Evolutionary conservation across 352 stramenopile species (phyloP), one percentile per base, ranked within the genome.

Genomic region (Plasmopara viticola): DNA sequence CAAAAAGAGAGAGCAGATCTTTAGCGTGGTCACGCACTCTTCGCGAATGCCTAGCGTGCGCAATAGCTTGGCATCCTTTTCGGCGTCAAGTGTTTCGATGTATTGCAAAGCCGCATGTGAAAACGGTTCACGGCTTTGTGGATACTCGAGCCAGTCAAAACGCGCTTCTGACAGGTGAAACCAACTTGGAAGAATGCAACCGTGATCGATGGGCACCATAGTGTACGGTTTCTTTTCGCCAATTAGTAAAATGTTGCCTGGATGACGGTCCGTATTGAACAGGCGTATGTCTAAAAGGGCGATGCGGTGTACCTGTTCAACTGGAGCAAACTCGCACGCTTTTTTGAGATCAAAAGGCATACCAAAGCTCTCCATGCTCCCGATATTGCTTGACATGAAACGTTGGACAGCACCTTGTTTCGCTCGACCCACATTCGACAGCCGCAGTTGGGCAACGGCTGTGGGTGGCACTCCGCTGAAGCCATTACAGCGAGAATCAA

Each of bases 191-290:
- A 90, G 62, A 46, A 87, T 87, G 56, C 75, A 90, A 7, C 82
- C 82, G 45, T 89, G 75, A 44, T 88, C 82, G 41, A 87, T 88
- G 7, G 78, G 76, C 5, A 78, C 71, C 78, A 90, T 92, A 0
- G 75, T 87, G 61, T 83, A 90, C 46, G 75, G 78, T 30, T 84
- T 72, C 52, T 76, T 84, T 20, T 90, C 81, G 5, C 77, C 78
- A 15, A 88, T 88, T 10, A 90, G 68, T 41, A 89, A 52, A 15
- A 90, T 89, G 44, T 88, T 92, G 35, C 85, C 85, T 6, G 80
- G 70, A 44, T 95, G 84, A 9, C 86, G 79, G 52, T 95, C 85
- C 14, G 77, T 90, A 51, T 95, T 95, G 62, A 92, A 91, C 29
- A 94, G 64, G 2, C 86, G 77, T 12, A 93, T 53, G 30, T 95